Percentiles rank a stretch among this genome's conserved stretches.
Conservation (phyloP, 2,329 filamentous ascomycete genomes). For the Aspergillus sclerotialis region DNA sequence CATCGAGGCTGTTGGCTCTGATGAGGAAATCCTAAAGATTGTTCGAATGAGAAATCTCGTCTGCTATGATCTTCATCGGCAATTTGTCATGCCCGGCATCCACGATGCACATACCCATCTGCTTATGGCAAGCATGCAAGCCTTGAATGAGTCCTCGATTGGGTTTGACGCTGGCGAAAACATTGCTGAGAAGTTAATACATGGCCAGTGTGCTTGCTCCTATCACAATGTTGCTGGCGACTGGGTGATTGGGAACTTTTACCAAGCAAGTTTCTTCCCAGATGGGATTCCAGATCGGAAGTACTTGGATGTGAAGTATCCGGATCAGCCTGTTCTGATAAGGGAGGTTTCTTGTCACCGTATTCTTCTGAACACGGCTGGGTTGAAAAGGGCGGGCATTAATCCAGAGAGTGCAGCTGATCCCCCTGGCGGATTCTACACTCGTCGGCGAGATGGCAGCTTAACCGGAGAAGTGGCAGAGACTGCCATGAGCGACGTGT, state of each 20-base stretch:
- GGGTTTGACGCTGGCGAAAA: constrained; percentile 17
- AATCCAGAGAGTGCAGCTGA: constrained; percentile 13
- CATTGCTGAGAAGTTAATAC: constrained; percentile 15
- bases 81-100: constrained; percentile 31
- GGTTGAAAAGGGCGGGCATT: constrained; percentile 18
- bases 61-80: constrained; percentile 18
- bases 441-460: constrained; percentile 17
- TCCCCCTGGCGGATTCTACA: constrained; percentile 14
- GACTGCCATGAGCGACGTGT: constrained; percentile 15
- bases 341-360: constrained; percentile 21
- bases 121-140: constrained; percentile 18
- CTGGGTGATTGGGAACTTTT: constrained; percentile 17
- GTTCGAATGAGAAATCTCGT: constrained; percentile 12
- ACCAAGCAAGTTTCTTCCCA: constrained; percentile 7
- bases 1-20: constrained; percentile 20
- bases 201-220: constrained; percentile 20
- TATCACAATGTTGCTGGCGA: constrained; percentile 15
- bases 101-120: constrained; percentile 32
- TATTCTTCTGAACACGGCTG: constrained; percentile 21
- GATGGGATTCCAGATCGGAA: constrained; percentile 13
- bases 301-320: constrained; percentile 20
- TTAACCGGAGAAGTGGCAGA: constrained; percentile 25
- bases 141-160: constrained; percentile 20
- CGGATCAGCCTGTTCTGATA: constrained; percentile 22
- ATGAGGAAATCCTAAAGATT: constrained; percentile 11